These are phyloP conservation scores for Alternaria infectoria DNA, from an alignment of 2,329 filamentous ascomycete species.

Conservation along the genomic window DNA sequence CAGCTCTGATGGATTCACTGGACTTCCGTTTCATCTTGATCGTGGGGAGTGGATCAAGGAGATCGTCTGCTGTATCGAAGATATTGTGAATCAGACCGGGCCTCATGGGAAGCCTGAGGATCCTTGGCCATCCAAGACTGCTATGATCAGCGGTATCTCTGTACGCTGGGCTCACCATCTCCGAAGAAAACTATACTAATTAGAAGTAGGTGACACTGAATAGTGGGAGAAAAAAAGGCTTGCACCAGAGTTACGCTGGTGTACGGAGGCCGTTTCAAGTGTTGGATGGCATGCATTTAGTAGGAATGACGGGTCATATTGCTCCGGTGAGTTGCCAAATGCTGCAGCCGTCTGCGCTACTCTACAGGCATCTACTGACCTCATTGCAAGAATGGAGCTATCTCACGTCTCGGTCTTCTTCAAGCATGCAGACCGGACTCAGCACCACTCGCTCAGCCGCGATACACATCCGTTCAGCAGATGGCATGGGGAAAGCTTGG, in stretches of 20 bases:
- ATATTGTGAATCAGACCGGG: neutral
- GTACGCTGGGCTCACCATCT: neutral
- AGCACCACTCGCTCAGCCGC: neutral
- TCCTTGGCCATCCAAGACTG: neutral
- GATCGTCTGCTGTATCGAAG: neutral
- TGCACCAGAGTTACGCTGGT: neutral
- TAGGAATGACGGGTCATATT: constrained; percentile 15
- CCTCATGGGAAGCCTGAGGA: neutral
- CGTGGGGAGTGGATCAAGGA: constrained; percentile 16
- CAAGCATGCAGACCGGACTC: constrained; percentile 8
- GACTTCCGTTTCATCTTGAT: constrained; percentile 7
- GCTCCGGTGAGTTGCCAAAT: constrained; percentile 4
- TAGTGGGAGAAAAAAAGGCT: neutral
- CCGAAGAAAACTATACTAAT: neutral
- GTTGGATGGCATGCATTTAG: constrained; percentile 9
- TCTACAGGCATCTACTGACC: neutral
- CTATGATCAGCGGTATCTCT: neutral
- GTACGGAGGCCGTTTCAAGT: constrained; percentile 1
- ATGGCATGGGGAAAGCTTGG: constrained; percentile 6
- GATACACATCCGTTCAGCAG: neutral
- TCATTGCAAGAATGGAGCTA: constrained; percentile 10
- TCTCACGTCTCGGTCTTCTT: constrained; percentile 17
- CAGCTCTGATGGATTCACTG: neutral
- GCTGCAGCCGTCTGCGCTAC: neutral
- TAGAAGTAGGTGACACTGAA: constrained; percentile 1